A percentile compares a stretch with the other conserved stretches of the same genome.
phyloP scores from a whole-genome alignment of 805 yeast genomes.

The Spathaspora passalidarum region DNA sequence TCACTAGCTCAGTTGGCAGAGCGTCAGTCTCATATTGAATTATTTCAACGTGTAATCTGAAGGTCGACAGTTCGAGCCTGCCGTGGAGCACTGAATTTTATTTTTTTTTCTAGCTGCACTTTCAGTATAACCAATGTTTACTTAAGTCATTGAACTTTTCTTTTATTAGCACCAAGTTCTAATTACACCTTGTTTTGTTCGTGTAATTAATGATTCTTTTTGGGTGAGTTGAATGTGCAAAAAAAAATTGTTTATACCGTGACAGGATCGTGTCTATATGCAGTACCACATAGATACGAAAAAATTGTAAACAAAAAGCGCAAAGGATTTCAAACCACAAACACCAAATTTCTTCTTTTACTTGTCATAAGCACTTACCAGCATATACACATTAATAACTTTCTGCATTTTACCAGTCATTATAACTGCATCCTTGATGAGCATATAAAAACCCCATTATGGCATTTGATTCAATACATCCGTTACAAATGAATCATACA shows the following conservation, averaged over 20 bases:
- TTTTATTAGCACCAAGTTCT: neutral
- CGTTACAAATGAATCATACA: conserved; percentile 2
- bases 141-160: neutral
- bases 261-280: neutral
- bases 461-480: neutral
- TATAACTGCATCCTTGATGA: conserved; percentile 29
- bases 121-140: too few species aligned
- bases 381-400: neutral
- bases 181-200: neutral
- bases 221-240: neutral
- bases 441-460: conserved; percentile 35
- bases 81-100: conserved; percentile 37
- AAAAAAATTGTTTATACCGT: neutral
- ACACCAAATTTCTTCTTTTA: neutral
- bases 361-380: neutral
- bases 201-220: neutral
- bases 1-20: conserved; percentile 25
- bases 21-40: conserved; percentile 24
- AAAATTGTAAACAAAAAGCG: conserved; percentile 1
- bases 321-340: neutral
- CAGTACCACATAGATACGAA: neutral
- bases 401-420: neutral
- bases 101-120: neutral
- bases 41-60: conserved; percentile 32
- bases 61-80: conserved; percentile 49